These are phyloP conservation scores for Thoreauomyces humboldtii DNA, from an alignment of 192 early-diverging fungal species.

Conservation along the genomic window DNA sequence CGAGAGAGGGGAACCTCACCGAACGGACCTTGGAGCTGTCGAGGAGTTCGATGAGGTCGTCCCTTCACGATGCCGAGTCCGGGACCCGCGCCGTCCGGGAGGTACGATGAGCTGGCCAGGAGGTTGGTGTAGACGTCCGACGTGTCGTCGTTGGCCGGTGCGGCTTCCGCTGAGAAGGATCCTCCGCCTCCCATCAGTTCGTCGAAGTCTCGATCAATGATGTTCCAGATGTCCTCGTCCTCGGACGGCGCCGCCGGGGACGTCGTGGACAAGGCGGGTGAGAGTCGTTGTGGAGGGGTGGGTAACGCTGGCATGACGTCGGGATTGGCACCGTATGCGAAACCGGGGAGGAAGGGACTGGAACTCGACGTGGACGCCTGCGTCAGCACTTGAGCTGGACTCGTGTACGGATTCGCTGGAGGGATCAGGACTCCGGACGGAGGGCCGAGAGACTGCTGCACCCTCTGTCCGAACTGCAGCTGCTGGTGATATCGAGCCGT, in stretches of 20 bases:
- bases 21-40: constrained; percentile 20
- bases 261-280: constrained; percentile 3
- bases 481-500: no score
- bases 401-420: no score
- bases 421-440: no score
- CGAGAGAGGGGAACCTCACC: constrained; percentile 12
- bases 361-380: no score
- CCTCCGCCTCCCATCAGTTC: constrained; percentile 26
- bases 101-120: background rate
- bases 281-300: background rate
- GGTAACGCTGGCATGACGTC: constrained; percentile 15
- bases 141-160: background rate
- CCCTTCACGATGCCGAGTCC: background rate
- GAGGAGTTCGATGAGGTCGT: constrained; percentile 1
- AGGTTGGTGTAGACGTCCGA: background rate
- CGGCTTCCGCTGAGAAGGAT: background rate
- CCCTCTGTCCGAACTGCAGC: no score
- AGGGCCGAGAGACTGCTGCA: no score
- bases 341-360: background rate
- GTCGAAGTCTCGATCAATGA: constrained; percentile 33
- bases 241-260: constrained; percentile 4
- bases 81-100: constrained; percentile 19
- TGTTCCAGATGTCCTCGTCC: constrained; percentile 30
- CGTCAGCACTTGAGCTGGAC: no score
- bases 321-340: constrained; percentile 15